Conservation (phyloP, 1,139 yeast genomes). For the Taphrina deformans region DNA sequence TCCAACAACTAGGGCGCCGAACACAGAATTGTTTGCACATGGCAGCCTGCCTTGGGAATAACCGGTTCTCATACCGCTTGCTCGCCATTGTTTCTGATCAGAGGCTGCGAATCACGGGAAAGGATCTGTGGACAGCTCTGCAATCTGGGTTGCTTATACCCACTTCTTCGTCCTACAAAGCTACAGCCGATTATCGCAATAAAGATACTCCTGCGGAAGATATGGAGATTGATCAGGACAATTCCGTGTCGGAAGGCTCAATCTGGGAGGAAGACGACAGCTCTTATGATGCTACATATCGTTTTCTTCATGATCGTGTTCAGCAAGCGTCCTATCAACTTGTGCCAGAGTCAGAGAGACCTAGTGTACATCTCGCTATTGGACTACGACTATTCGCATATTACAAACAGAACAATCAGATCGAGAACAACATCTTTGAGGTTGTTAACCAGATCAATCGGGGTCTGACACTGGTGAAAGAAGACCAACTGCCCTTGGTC, state of each 20-base stretch:
- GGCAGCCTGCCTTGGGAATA: constrained; percentile 29
- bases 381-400: constrained; percentile 16
- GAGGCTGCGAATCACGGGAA: background rate
- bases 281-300: constrained; percentile 11
- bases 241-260: background rate
- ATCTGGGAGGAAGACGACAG: background rate
- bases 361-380: constrained; percentile 25
- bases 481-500: constrained; percentile 2
- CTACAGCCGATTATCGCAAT: background rate
- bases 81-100: constrained; percentile 17
- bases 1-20: background rate
- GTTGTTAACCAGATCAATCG: constrained; percentile 31
- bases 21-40: constrained; percentile 16
- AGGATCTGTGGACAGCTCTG: constrained; percentile 25
- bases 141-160: constrained; percentile 27
- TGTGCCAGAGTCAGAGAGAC: constrained; percentile 5
- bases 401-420: background rate
- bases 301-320: constrained; percentile 32
- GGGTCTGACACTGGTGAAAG: background rate
- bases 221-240: constrained; percentile 1
- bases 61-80: constrained; percentile 16
- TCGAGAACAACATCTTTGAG: constrained; percentile 20
- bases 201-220: background rate
- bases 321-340: constrained; percentile 31
- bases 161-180: constrained; percentile 19